A percentile compares a stretch with the other conserved stretches of the same genome.
phyloP scores from a whole-genome alignment of 208 protist species.

The Crithidia fasciculata region DNA sequence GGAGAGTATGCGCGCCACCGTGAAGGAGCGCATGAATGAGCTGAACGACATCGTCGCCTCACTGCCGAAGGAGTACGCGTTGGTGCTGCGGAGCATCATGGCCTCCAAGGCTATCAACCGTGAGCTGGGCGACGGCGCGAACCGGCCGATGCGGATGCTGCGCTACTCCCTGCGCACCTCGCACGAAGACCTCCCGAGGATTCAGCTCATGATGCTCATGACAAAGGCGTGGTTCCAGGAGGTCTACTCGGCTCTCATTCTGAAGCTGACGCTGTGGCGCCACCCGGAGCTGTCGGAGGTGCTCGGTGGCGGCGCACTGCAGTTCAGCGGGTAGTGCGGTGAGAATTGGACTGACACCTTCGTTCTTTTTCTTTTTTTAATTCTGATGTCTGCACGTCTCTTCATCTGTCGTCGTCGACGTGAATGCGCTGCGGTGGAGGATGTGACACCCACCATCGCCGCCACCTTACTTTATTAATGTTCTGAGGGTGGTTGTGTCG shows the following conservation, averaged over 20 bases:
- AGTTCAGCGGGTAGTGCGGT: slow-evolving; percentile 47
- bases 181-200: slow-evolving; percentile 38
- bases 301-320: slow-evolving; percentile 42
- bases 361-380: slow-evolving; percentile 2
- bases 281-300: slow-evolving; percentile 64
- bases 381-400: slow-evolving; percentile 2
- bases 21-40: slow-evolving; percentile 77
- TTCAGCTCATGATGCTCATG: slow-evolving; percentile 44
- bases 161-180: slow-evolving; percentile 73
- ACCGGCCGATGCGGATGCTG: slow-evolving; percentile 81
- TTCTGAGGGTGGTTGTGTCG: too few species aligned
- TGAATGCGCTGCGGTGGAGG: too few species aligned
- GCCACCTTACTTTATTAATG: too few species aligned
- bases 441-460: too few species aligned
- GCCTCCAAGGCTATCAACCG: slow-evolving; percentile 88
- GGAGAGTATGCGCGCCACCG: slow-evolving; percentile 71
- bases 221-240: slow-evolving; percentile 64
- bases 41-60: slow-evolving; percentile 79
- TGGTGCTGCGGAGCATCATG: slow-evolving; percentile 90
- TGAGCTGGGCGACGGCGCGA: slow-evolving; percentile 74
- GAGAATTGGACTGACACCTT: neutral
- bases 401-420: too few species aligned
- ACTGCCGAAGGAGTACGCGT: slow-evolving; percentile 86
- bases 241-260: slow-evolving; percentile 51
- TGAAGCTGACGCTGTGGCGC: slow-evolving; percentile 59